Base-by-base conservation (phyloP, 1,284 basidiomycete species). In the Papiliotrema terrestris region DNA sequence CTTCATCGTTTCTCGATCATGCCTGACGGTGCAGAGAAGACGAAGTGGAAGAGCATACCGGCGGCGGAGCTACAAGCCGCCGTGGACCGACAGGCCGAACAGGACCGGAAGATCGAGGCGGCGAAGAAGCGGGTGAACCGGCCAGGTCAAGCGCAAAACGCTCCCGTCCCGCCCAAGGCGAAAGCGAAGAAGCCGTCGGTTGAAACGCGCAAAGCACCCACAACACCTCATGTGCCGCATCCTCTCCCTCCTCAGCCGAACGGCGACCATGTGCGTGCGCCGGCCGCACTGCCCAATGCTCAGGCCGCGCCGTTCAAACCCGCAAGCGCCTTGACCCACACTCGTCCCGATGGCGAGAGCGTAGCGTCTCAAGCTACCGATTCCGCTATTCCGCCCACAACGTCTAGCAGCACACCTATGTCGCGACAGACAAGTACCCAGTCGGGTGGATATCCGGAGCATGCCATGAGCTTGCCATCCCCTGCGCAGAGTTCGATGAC, bases 41-140 rank as follows among this genome's bases (percentile, higher is more conserved):
- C 63, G 26, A 77, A 76, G 60, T 78, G 77, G 77, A 76, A 58
- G 8, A 59, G 73, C 5, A 78, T 78, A 22, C 73, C 76, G 3
- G 71, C 74, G 1, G 58, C 68, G 0, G 75, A 78, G 53, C 62
- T 78, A n/a, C 69, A 74, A 29, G 74, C 74, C 23, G 74, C 76
- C 9, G 69, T 70, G 2, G 76, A 78, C 52, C 66, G 72, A 60
- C 74, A 67, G 1, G 70, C 69, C 2, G 71, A 68, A 42, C 52
- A 54, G 6, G 63, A 49, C 22, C 55, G 66, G 48, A 62, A 59
- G 51, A 49, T 38, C 15, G 43, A 35, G 13, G 48, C 46, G 22
- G 50, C 51, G 15, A 41, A 47, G 51, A 51, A 43, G 35, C 49
- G 38, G 51, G 52, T 41, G 49, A 32, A 32, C 11, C 29, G 29